Conservation (phyloP, 1,139 yeast species). For the Magnusiomyces fungicola region DNA sequence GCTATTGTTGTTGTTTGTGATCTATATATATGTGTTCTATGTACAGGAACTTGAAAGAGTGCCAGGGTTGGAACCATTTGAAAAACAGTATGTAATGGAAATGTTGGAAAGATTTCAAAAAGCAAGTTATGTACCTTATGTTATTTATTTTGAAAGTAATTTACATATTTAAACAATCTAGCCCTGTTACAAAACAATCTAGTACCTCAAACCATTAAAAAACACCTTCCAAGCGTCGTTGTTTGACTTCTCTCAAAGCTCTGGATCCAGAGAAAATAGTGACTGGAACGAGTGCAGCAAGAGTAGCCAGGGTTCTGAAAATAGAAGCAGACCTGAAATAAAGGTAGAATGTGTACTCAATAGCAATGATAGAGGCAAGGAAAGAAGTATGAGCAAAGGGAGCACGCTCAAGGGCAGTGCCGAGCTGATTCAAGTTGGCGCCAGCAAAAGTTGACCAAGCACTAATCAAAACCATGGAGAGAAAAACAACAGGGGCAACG, state of each 20-base stretch:
- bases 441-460: slow-evolving; percentile 22
- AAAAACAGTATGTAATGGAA: too few relatives aligned
- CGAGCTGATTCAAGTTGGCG: slow-evolving; percentile 18
- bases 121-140: too few relatives aligned
- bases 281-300: slow-evolving; percentile 47
- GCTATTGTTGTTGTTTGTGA: too few relatives aligned
- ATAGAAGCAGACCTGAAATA: slow-evolving; percentile 70
- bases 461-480: slow-evolving; percentile 28
- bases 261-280: slow-evolving; percentile 63
- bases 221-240: slow-evolving; percentile 18
- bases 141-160: too few relatives aligned
- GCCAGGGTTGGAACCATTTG: too few relatives aligned
- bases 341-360: slow-evolving; percentile 55
- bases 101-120: too few relatives aligned
- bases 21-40: too few relatives aligned
- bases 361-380: slow-evolving; percentile 46
- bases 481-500: slow-evolving; percentile 37
- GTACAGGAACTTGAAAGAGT: too few relatives aligned
- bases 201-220: too few relatives aligned
- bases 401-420: slow-evolving; percentile 27
- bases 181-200: too few relatives aligned
- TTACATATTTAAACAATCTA: too few relatives aligned
- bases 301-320: slow-evolving; percentile 55
- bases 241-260: slow-evolving; percentile 38
- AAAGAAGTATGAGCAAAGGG: slow-evolving; percentile 40